Evolutionary conservation across 78 protist species (phyloP).

Genomic region (Dictyostelium capitatum): DNA sequence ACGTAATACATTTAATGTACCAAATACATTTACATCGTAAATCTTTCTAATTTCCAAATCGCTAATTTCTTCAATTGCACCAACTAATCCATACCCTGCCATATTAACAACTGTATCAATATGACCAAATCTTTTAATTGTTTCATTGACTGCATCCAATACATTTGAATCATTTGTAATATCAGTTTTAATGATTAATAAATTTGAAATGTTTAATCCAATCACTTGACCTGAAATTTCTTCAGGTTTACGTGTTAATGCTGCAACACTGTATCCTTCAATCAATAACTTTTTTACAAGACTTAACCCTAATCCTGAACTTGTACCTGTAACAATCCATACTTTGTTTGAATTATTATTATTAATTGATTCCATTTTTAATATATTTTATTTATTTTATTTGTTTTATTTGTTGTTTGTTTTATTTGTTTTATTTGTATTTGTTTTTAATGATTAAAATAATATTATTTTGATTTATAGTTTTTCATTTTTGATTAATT

Average conservation of each 20-base stretch:
- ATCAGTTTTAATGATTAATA: not conserved
- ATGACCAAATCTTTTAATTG: conserved; percentile 1
- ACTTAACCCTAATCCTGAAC: conserved; percentile 17
- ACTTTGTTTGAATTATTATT: conserved; percentile 1
- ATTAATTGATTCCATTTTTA: not conserved
- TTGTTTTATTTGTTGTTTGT: not conserved
- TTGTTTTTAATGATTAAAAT: not conserved
- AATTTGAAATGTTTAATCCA: not conserved
- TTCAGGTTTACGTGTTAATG: conserved; percentile 4
- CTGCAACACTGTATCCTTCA: conserved; percentile 32
- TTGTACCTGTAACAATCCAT: conserved; percentile 53
- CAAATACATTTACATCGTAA: conserved; percentile 59
- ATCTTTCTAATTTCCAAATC: conserved; percentile 15
- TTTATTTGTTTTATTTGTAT: not conserved
- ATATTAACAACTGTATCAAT: conserved; percentile 20
- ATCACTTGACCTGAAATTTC: not conserved
- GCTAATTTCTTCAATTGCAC: conserved; percentile 20
- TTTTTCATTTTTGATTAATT: too few relatives aligned
- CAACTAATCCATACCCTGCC: not conserved
- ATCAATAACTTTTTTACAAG: conserved; percentile 19
- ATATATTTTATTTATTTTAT: not conserved
- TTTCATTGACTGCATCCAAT: not conserved
- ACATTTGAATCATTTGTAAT: not conserved
- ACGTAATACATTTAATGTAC: conserved; percentile 30
- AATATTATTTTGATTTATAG: too few relatives aligned